These are phyloP conservation scores for Vitis labrusca DNA, from an alignment of 164 flowering plant genomes.

Conservation along the genomic window DNA sequence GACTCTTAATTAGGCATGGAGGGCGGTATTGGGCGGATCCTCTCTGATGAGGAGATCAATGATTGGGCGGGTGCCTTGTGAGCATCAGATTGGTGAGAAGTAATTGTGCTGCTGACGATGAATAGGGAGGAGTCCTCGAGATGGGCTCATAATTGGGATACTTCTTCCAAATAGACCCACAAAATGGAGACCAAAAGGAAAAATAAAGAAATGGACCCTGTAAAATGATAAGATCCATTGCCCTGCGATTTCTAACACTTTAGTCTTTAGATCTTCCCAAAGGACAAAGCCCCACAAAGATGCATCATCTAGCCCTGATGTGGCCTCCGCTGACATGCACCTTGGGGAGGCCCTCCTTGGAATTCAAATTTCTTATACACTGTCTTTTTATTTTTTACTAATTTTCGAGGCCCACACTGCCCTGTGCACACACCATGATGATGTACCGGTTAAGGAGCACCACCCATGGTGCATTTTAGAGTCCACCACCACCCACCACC, in stretches of 20 bases:
- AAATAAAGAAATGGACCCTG: too few relatives aligned
- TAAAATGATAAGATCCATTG: too few relatives aligned
- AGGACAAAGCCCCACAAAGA: constrained; percentile 19
- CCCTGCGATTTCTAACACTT: not conserved
- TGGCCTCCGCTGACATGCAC: constrained; percentile 8
- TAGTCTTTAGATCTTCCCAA: constrained; percentile 18
- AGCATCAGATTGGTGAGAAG: not conserved
- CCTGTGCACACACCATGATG: constrained; percentile 7
- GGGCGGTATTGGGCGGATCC: not conserved
- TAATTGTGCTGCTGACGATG: not conserved
- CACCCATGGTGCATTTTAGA: constrained; percentile 9
- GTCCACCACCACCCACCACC: too few relatives aligned
- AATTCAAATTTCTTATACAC: not conserved
- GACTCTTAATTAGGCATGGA: too few relatives aligned
- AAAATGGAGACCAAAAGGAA: constrained; percentile 3
- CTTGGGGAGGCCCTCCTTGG: not conserved
- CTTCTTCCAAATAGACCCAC: constrained; percentile 13
- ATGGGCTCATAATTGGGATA: not conserved
- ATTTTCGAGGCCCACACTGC: constrained; percentile 11
- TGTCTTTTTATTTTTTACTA: not conserved
- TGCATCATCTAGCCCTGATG: not conserved
- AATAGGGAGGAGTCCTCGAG: not conserved
- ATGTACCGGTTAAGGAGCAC: constrained; percentile 5
- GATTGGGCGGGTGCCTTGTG: constrained; percentile 22
- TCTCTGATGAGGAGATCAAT: constrained; percentile 12